These are phyloP conservation scores for Metarhizium album DNA, from an alignment of 2,329 filamentous ascomycete genomes.

Conservation along the genomic window DNA sequence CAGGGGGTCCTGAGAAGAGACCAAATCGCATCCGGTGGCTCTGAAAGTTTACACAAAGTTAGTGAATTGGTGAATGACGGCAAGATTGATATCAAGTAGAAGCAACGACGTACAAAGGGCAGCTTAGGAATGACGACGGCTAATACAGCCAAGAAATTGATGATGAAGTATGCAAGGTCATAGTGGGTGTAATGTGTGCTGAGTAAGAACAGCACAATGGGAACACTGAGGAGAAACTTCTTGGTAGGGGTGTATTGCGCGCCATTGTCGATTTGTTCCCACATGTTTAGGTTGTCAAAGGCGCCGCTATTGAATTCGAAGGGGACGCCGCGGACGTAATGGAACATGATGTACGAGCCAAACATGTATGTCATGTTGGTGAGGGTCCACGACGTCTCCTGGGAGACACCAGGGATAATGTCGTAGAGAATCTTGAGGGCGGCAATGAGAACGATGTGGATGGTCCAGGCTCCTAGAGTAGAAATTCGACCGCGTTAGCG, in stretches of 20 bases:
- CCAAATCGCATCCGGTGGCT: slow-evolving; percentile 71
- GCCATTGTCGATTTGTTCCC: slow-evolving; percentile 99
- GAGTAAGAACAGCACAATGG: slow-evolving; percentile 85
- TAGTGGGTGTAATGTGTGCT: slow-evolving; percentile 99
- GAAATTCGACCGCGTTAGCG: not conserved
- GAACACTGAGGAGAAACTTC: slow-evolving; percentile 92
- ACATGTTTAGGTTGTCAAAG: slow-evolving; percentile 99
- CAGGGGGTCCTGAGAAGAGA: slow-evolving; percentile 58
- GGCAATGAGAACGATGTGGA: slow-evolving; percentile 87
- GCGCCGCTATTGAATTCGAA: slow-evolving; percentile 98
- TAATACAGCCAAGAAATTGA: slow-evolving; percentile 89
- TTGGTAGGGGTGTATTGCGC: slow-evolving; percentile 98
- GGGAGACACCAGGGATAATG: slow-evolving; percentile 89
- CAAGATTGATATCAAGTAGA: not conserved
- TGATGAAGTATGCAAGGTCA: slow-evolving; percentile 90
- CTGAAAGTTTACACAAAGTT: slow-evolving; percentile 29
- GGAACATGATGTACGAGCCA: slow-evolving; percentile 98
- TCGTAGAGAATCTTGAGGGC: slow-evolving; percentile 94
- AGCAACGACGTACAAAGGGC: slow-evolving; percentile 62
- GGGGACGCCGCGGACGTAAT: slow-evolving; percentile 93
- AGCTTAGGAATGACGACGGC: slow-evolving; percentile 93
- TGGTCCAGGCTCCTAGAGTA: slow-evolving; percentile 80
- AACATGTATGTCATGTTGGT: slow-evolving; percentile 99
- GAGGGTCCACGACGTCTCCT: slow-evolving; percentile 97
- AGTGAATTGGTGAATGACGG: slow-evolving; percentile 9